A percentile compares a stretch with the other conserved stretches of the same genome.
phyloP scores from a whole-genome alignment of 306 rosid genomes.

The Castanea sativa region DNA sequence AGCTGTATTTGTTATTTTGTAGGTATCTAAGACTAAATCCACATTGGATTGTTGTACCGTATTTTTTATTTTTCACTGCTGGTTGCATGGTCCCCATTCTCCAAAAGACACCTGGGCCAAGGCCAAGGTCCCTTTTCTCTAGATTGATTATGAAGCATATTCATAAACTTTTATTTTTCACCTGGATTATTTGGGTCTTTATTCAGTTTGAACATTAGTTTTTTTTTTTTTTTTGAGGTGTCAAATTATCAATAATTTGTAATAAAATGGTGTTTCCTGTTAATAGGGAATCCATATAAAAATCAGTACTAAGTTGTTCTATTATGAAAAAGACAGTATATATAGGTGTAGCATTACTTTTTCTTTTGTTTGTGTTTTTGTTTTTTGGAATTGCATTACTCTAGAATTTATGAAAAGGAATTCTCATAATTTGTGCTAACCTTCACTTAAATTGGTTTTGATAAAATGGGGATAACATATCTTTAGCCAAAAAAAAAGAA shows the following conservation, averaged over 20 bases:
- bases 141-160: not conserved
- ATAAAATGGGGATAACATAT: not conserved
- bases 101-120: not conserved
- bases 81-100: not conserved
- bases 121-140: not conserved
- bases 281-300: too few species aligned
- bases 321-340: too few species aligned
- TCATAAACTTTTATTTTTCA: not conserved
- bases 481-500: not conserved
- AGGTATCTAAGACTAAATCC: not conserved
- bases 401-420: too few species aligned
- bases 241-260: too few species aligned
- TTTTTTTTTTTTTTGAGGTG: too few species aligned
- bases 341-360: too few species aligned
- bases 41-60: not conserved
- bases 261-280: too few species aligned
- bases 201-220: too few species aligned
- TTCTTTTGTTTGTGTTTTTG: too few species aligned
- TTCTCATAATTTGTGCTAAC: too few species aligned
- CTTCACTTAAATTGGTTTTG: not conserved
- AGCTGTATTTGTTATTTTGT: not conserved
- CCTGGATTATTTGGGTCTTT: not conserved
- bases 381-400: too few species aligned
- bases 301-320: too few species aligned
- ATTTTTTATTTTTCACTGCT: conserved; percentile 20